phyloP scores from a whole-genome alignment of 148 eudicot species.

The Vaccinium myrtillus region DNA sequence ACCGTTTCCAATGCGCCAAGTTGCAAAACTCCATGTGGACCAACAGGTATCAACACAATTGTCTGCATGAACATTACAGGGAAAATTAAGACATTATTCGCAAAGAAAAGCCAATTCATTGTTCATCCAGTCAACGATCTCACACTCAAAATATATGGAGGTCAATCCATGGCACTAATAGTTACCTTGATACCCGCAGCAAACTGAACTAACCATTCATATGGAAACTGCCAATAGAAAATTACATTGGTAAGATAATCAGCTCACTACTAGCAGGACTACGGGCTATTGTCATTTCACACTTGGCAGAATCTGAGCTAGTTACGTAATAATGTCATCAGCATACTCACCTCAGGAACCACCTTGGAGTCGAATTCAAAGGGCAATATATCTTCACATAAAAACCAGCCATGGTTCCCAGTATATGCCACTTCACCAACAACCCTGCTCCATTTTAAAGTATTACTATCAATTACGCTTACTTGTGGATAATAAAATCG shows the following conservation, averaged over 20 bases:
- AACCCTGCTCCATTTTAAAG: constrained; percentile 41
- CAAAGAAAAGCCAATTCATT: not conserved
- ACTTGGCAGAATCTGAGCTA: not conserved
- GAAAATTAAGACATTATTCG: not conserved
- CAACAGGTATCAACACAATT: constrained; percentile 55
- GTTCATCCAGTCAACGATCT: constrained; percentile 3
- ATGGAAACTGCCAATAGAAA: constrained; percentile 47
- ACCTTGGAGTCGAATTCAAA: constrained; percentile 28
- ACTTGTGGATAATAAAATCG: not conserved
- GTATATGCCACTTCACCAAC: constrained; percentile 60
- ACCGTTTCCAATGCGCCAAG: constrained; percentile 76
- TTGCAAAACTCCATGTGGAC: constrained; percentile 72
- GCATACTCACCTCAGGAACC: constrained; percentile 46
- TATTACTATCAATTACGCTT: not conserved
- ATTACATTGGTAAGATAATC: constrained; percentile 13
- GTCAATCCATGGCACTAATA: not conserved
- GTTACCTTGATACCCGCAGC: constrained; percentile 74
- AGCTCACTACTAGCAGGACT: not conserved
- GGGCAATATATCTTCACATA: constrained; percentile 35
- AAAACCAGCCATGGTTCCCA: constrained; percentile 56
- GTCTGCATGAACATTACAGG: constrained; percentile 48
- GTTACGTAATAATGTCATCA: not conserved
- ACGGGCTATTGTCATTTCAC: not conserved
- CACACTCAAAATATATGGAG: not conserved
- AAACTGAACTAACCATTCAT: constrained; percentile 65